Evolutionary conservation across 2,329 filamentous ascomycete genomes (phyloP), one percentile per base, ranked within the genome.

Genomic region (Aspergillus glaucus): DNA sequence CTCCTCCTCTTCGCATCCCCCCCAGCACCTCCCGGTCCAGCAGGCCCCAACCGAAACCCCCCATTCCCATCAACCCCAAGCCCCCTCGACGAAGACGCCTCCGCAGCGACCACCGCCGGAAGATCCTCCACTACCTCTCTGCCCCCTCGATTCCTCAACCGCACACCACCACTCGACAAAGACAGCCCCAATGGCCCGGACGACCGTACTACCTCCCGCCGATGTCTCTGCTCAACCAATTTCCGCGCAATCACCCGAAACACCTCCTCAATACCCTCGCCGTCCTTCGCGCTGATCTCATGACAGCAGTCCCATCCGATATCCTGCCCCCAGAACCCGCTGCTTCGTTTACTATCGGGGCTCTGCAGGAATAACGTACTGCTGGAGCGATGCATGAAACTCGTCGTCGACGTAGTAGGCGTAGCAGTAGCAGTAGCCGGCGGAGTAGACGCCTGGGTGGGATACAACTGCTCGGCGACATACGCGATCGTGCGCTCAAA

Each of bases 401-500:
- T 54, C 0, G 58, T 44, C 36, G 15, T 15, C 10, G 26, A 30
- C 19, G 40, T 43, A 3, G 59, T 55, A 42, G 41, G 55, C 30
- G 52, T 19, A 67, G 72, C 49, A 49, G 63, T 22, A 65, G 70
- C 19, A 69, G 77, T 59, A 7, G 82, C 81, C 1, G 86, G 85
- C 6, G 85, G 86, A 12, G 86, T 87, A 44, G 76, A 79, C 49
- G 79, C 79, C 45, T 81, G 71, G 24, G 82, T 81, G 0, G 90
- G 88, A 48, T 87, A 87, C 2, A 95, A 79, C 65, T 95, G 88
- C 69, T 96, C 90, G 22, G 90, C 91, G 36, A 96, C 89, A 69
- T 96, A 98, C 43, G 88, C 89, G 62, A 97, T 95, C 66, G 91
- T 96, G 55, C 88, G 82, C 70, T 98, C 92, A 66, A 97, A 97